These are phyloP conservation scores for Chaetomiaceae sp. DNA, from an alignment of 2,329 filamentous ascomycete genomes.

Conservation along the genomic window DNA sequence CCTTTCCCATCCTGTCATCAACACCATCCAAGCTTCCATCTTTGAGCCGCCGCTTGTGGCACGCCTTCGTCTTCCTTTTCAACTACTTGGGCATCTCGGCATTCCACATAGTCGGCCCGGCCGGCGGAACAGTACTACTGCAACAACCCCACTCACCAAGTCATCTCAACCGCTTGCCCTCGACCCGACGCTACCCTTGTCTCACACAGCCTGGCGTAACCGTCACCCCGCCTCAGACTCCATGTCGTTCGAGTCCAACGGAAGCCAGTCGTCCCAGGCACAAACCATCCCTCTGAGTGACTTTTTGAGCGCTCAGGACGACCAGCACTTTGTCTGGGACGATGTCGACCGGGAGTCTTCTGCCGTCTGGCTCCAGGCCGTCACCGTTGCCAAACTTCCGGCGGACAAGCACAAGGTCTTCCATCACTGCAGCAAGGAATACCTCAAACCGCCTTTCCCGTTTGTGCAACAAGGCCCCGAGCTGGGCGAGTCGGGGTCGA, in stretches of 20 bases:
- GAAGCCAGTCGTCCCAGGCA: slow-evolving; percentile 19
- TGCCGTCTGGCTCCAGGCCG: slow-evolving; percentile 17
- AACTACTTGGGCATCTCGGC: too few species aligned
- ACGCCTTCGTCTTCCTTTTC: too few species aligned
- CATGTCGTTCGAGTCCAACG: slow-evolving; percentile 21
- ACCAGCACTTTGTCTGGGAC: slow-evolving; percentile 22
- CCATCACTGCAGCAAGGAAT: slow-evolving; percentile 21
- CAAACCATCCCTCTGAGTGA: slow-evolving; percentile 16
- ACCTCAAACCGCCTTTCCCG: slow-evolving; percentile 19
- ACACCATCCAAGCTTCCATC: background rate
- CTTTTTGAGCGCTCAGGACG: slow-evolving; percentile 17
- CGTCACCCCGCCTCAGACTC: background rate
- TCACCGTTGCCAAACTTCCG: slow-evolving; percentile 17
- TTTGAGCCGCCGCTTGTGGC: too few species aligned
- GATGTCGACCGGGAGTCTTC: slow-evolving; percentile 15
- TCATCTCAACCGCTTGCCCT: background rate
- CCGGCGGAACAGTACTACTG: background rate
- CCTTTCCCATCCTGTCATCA: background rate
- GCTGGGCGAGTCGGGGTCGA: slow-evolving; percentile 23
- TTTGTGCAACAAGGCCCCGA: slow-evolving; percentile 17
- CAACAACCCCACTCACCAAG: background rate
- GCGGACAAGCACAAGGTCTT: slow-evolving; percentile 25
- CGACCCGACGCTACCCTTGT: background rate
- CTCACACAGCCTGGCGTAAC: background rate
- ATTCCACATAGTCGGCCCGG: background rate